Conservation (phyloP, 352 stramenopile genomes). For the Phytopythium mirpurense region DNA sequence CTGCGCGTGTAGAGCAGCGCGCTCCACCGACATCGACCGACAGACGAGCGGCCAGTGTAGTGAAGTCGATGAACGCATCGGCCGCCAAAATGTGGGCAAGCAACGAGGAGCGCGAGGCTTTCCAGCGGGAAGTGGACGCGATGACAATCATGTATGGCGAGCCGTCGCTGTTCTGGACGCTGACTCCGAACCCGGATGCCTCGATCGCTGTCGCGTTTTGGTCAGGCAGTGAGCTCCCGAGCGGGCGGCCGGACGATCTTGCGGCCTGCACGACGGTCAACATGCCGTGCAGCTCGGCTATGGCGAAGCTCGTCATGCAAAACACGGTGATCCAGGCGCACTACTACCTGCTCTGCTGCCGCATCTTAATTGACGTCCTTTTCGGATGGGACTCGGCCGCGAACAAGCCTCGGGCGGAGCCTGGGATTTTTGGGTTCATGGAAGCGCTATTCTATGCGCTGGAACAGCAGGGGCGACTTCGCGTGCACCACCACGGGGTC, state of each 20-base stretch:
- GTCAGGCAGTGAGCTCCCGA: conserved; percentile 9
- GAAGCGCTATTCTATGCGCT: conserved; percentile 18
- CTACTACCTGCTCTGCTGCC: conserved; percentile 10
- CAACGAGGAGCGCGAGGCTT: conserved; percentile 17
- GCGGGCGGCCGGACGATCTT: conserved; percentile 4
- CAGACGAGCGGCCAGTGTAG: background rate
- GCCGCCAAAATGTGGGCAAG: conserved; percentile 20
- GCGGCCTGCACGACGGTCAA: background rate
- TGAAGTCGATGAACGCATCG: conserved; percentile 10
- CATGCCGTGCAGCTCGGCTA: conserved; percentile 3
- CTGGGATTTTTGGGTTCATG: conserved; percentile 14
- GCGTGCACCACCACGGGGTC: conserved; percentile 20
- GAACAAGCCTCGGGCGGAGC: conserved; percentile 14
- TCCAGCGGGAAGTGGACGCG: conserved; percentile 13
- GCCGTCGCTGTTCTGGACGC: conserved; percentile 25
- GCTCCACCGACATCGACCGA: no score
- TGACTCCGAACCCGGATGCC: conserved; percentile 20
- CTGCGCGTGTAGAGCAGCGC: no score
- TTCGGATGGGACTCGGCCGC: conserved; percentile 6
- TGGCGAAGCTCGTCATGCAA: background rate
- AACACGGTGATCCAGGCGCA: conserved; percentile 9
- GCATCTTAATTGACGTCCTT: conserved; percentile 1
- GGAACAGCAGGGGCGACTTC: conserved; percentile 17
- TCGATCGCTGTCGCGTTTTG: conserved; percentile 18
- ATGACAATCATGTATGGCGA: conserved; percentile 15